These are phyloP conservation scores for Gonium pectorale DNA, from an alignment of 139 green algal species.

Conservation along the genomic window DNA sequence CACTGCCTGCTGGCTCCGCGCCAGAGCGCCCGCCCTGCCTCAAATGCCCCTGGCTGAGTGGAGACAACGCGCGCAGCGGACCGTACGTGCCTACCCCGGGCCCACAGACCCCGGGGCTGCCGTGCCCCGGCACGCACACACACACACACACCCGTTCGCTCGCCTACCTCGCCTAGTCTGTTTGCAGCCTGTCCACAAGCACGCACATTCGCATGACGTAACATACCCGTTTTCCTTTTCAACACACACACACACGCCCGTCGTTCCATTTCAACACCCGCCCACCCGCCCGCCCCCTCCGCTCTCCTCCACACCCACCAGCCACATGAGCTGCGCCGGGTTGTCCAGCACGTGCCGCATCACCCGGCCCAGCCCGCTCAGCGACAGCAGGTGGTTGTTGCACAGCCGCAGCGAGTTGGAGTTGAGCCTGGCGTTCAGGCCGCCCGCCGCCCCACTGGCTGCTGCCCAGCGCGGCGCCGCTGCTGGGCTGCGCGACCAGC, in stretches of 20 bases:
- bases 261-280: not conserved
- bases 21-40: too few species aligned
- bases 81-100: too few species aligned
- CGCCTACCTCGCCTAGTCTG: too few species aligned
- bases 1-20: too few species aligned
- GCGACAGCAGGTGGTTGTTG: constrained; percentile 43
- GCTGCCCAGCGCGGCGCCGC: not conserved
- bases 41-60: too few species aligned
- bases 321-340: constrained; percentile 54
- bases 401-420: constrained; percentile 34
- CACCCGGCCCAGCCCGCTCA: constrained; percentile 30
- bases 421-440: constrained; percentile 31
- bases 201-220: too few species aligned
- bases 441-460: not conserved
- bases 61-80: too few species aligned
- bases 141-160: too few species aligned
- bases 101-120: too few species aligned
- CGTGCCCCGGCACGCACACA: too few species aligned
- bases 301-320: constrained; percentile 24
- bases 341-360: constrained; percentile 46
- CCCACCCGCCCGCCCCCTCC: not conserved
- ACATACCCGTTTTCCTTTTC: too few species aligned
- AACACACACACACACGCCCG: not conserved
- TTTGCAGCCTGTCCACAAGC: too few species aligned
- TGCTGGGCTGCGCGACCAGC: constrained; percentile 1